Conservation (phyloP, 352 stramenopile species). For the Labyrinthula sp. region DNA sequence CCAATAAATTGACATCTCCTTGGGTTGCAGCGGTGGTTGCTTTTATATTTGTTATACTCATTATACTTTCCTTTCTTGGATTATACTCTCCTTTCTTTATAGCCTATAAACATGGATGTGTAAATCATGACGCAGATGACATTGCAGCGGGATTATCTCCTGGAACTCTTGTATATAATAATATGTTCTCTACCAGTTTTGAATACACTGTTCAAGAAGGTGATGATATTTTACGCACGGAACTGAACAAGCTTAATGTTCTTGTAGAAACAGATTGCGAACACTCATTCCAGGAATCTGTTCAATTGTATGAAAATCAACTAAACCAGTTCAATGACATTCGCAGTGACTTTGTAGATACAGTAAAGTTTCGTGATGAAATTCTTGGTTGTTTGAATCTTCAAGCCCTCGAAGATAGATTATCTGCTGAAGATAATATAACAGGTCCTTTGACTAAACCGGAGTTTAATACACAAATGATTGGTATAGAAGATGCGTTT, state of each 20-base stretch:
- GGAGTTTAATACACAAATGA: not conserved
- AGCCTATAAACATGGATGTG: conserved; percentile 15
- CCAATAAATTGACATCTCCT: conserved; percentile 9
- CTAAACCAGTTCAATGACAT: conserved; percentile 16
- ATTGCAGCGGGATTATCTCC: conserved; percentile 13
- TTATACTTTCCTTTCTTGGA: conserved; percentile 11
- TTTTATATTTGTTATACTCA: conserved; percentile 2
- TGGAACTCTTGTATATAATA: conserved; percentile 24
- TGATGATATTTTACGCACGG: conserved; percentile 1
- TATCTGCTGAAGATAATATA: not conserved
- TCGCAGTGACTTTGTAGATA: conserved; percentile 8
- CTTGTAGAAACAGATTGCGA: conserved; percentile 18
- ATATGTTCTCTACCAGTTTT: conserved; percentile 6
- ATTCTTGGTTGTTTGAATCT: conserved; percentile 4
- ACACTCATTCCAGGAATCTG: conserved; percentile 9
- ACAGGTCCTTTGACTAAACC: conserved; percentile 3
- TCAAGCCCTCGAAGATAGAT: not conserved
- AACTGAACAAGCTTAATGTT: conserved; percentile 19
- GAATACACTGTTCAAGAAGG: conserved; percentile 11
- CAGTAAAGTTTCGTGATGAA: conserved; percentile 1
- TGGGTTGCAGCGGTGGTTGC: conserved; percentile 10
- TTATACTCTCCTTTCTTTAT: conserved; percentile 24
- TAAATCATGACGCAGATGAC: conserved; percentile 3
- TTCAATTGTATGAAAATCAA: conserved; percentile 9
- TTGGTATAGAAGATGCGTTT: not conserved